Conservation (phyloP, 2,329 filamentous ascomycete species). For the Xylariaceae sp. region DNA sequence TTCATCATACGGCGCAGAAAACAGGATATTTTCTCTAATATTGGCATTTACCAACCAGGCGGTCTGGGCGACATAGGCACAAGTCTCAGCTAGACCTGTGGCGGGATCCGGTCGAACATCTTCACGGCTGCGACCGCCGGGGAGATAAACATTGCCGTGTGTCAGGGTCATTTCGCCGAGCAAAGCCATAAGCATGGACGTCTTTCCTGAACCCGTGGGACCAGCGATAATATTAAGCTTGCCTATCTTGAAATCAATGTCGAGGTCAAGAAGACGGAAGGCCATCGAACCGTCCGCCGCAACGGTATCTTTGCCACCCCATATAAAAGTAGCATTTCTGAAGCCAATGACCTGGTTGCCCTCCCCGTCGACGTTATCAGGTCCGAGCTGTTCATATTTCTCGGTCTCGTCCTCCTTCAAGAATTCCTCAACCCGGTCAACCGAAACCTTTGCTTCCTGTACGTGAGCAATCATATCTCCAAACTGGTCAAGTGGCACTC, state of each 20-base stretch:
- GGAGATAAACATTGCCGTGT: constrained; percentile 79
- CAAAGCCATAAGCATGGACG: constrained; percentile 91
- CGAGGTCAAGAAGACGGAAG: constrained; percentile 81
- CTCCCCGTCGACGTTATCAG: constrained; percentile 68
- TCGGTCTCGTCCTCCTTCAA: constrained; percentile 92
- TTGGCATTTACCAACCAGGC: constrained; percentile 96
- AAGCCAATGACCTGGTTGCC: constrained; percentile 81
- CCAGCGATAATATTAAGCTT: constrained; percentile 92
- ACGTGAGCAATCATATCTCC: constrained; percentile 99
- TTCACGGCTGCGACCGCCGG: constrained; percentile 82
- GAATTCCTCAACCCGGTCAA: constrained; percentile 95
- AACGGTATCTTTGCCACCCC: constrained; percentile 72
- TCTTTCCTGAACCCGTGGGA: constrained; percentile 93
- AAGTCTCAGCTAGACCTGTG: constrained; percentile 85
- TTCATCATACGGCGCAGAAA: constrained; percentile 79
- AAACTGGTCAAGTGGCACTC: constrained; percentile 91
- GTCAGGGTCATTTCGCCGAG: constrained; percentile 94
- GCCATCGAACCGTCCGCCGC: constrained; percentile 69
- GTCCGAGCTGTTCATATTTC: constrained; percentile 84
- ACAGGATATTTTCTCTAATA: constrained; percentile 94
- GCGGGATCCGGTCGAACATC: constrained; percentile 80
- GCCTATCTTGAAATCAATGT: constrained; percentile 81
- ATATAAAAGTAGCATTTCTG: constrained; percentile 81
- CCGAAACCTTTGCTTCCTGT: constrained; percentile 94
- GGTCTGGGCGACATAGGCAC: constrained; percentile 95